These are phyloP conservation scores for Trichosporon sp. DNA, from an alignment of 1,284 basidiomycete species.

Conservation along the genomic window DNA sequence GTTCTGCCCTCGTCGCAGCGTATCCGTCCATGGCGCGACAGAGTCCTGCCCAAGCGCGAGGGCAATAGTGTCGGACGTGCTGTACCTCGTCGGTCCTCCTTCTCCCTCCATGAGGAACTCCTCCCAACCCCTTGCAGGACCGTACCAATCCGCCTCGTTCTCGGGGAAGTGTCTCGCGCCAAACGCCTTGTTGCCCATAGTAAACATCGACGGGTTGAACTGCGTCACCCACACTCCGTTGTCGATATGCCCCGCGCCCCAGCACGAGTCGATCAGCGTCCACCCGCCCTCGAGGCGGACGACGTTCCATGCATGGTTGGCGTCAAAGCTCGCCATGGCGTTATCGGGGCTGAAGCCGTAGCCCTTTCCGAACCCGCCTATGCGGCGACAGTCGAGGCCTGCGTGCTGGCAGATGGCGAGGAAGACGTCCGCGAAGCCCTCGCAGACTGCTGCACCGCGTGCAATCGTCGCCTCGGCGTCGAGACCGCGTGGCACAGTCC, in stretches of 20 bases:
- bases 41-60: neutral
- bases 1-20: neutral
- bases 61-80: neutral
- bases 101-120: slow-evolving; percentile 6
- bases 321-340: neutral
- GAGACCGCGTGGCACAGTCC: slow-evolving; percentile 5
- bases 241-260: slow-evolving; percentile 11
- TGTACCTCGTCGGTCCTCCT: neutral
- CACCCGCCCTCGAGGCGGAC: slow-evolving; percentile 14
- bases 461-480: slow-evolving; percentile 6
- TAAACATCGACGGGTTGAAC: slow-evolving; percentile 7
- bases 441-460: slow-evolving; percentile 13
- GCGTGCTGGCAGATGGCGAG: slow-evolving; percentile 2
- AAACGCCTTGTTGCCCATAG: slow-evolving; percentile 9
- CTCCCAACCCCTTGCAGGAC: slow-evolving; percentile 1
- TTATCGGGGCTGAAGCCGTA: slow-evolving; percentile 4
- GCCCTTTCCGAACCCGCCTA: slow-evolving; percentile 14
- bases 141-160: neutral
- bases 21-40: neutral
- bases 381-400: slow-evolving; percentile 3
- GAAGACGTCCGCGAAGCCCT: slow-evolving; percentile 14
- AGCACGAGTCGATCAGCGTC: slow-evolving; percentile 19
- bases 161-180: slow-evolving; percentile 10
- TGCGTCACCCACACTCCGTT: neutral
- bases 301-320: slow-evolving; percentile 17